These are phyloP conservation scores for Escallonia herrerae DNA, from an alignment of 129 eudicot genomes.

Conservation along the genomic window DNA sequence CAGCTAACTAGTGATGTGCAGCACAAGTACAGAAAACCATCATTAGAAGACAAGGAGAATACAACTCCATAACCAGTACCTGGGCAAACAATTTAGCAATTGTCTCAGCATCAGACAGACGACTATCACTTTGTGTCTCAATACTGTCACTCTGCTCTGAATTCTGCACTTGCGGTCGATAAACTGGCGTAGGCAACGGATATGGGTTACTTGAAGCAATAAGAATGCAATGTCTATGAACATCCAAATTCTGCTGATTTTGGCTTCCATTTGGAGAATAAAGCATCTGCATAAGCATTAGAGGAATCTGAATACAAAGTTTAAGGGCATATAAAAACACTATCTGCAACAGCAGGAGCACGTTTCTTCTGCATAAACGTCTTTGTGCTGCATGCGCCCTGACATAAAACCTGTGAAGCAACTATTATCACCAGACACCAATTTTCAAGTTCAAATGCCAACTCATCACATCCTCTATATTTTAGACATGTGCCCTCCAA, in stretches of 20 bases:
- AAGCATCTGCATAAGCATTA: conserved; percentile 53
- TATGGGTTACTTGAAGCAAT: conserved; percentile 91
- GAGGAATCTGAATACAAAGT: not conserved
- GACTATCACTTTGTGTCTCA: conserved; percentile 66
- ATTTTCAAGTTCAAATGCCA: no score
- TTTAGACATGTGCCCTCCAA: no score
- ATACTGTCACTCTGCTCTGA: conserved; percentile 51
- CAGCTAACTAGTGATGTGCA: conserved; percentile 6
- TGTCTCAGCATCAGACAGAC: conserved; percentile 75
- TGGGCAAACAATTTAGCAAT: conserved; percentile 71
- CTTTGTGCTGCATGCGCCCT: not conserved
- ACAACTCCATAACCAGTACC: conserved; percentile 30
- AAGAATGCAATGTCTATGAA: conserved; percentile 81
- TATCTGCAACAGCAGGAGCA: not conserved
- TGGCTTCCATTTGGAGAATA: conserved; percentile 43
- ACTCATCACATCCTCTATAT: no score
- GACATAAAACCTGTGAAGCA: conserved; percentile 1
- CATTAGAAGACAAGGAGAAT: not conserved
- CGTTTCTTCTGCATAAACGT: not conserved
- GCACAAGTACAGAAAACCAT: conserved; percentile 5
- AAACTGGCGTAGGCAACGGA: conserved; percentile 93
- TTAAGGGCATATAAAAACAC: not conserved
- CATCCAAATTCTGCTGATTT: conserved; percentile 54
- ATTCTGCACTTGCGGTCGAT: conserved; percentile 55
- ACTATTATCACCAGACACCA: not conserved